Percentiles rank a stretch among this genome's conserved stretches.
phyloP scores from a whole-genome alignment of 345 rosid genomes.

The Gossypium bickii region DNA sequence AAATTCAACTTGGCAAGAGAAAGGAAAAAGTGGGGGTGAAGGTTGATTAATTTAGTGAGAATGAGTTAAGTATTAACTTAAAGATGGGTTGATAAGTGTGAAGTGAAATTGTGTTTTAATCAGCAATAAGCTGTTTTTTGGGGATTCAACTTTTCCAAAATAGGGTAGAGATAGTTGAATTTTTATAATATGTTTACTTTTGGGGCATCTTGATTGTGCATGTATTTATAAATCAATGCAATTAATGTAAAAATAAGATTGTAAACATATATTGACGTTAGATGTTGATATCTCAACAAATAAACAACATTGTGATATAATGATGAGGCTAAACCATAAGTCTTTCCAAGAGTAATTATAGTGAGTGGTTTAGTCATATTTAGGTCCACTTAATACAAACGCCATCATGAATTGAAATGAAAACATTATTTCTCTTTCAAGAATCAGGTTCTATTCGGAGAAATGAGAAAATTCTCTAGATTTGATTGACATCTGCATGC shows the following conservation, averaged over 20 bases:
- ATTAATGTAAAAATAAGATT: not conserved
- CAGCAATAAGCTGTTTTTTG: not conserved
- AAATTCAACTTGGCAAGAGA: no score
- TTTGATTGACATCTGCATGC: conserved; percentile 2
- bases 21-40: no score
- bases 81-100: conserved; percentile 5
- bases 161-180: conserved; percentile 5
- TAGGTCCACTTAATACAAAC: not conserved
- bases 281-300: conserved; percentile 22
- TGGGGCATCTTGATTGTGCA: not conserved
- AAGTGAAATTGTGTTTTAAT: not conserved
- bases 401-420: not conserved
- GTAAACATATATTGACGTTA: conserved; percentile 5
- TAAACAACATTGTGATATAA: not conserved
- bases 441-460: conserved; percentile 19
- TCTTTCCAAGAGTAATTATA: not conserved
- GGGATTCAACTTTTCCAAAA: not conserved
- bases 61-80: no score
- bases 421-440: not conserved
- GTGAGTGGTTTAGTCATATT: not conserved
- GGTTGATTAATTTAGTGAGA: no score
- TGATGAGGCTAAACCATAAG: not conserved
- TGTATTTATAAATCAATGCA: not conserved
- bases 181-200: not conserved
- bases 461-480: not conserved